Conservation (phyloP, 1,284 basidiomycete genomes). For the Gymnopus androsaceus region DNA sequence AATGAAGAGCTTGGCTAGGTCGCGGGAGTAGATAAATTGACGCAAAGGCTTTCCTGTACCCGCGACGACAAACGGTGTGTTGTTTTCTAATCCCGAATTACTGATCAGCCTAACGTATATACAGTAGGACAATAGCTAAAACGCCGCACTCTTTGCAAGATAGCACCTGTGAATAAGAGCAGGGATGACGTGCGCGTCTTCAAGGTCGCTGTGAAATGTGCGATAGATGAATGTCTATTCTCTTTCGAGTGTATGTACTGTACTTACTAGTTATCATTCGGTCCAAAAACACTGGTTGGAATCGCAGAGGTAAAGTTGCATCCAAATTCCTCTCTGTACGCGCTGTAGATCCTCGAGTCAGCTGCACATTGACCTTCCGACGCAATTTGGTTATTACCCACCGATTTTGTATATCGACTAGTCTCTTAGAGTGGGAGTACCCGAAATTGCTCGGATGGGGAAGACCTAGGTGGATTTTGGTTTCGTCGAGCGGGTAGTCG, state of each 20-base stretch:
- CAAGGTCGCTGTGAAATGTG: conserved; percentile 63
- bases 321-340: conserved; percentile 89
- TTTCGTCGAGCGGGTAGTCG: conserved; percentile 86
- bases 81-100: conserved; percentile 62
- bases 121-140: neutral
- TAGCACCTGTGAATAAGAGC: conserved; percentile 88
- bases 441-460: conserved; percentile 91
- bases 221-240: conserved; percentile 20
- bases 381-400: conserved; percentile 45
- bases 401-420: conserved; percentile 93
- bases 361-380: neutral
- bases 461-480: conserved; percentile 83
- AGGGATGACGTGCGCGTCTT: conserved; percentile 88
- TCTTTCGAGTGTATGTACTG: too few relatives aligned
- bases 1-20: conserved; percentile 90
- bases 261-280: conserved; percentile 84
- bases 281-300: conserved; percentile 90
- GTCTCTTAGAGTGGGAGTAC: conserved; percentile 89
- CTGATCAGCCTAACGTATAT: conserved; percentile 3
- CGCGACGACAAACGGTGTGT: conserved; percentile 76
- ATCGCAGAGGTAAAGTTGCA: conserved; percentile 91
- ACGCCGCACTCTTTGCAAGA: conserved; percentile 80
- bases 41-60: conserved; percentile 87
- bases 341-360: conserved; percentile 50
- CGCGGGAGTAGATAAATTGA: conserved; percentile 93